A percentile compares a stretch with the other conserved stretches of the same genome.
These are phyloP conservation scores for Hamamelis virginiana DNA, from an alignment of 164 flowering plant species.

Conservation along the genomic window DNA sequence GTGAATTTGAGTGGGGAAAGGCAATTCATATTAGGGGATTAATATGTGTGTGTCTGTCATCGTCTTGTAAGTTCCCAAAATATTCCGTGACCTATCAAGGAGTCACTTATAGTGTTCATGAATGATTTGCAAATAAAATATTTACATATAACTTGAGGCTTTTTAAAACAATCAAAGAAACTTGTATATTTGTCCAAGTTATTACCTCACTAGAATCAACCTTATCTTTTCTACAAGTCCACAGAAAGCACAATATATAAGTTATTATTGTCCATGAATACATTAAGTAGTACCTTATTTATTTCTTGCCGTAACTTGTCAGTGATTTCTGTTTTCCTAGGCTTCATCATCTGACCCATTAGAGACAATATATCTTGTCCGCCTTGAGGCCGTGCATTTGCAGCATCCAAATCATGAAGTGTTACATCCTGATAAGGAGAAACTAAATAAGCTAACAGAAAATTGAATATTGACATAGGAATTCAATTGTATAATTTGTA, in stretches of 20 bases:
- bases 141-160: too few species aligned
- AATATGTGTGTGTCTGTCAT: too few species aligned
- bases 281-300: slow-evolving; percentile 57
- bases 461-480: background rate
- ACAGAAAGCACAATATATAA: background rate
- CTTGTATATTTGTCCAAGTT: too few species aligned
- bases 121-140: too few species aligned
- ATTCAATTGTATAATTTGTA: background rate
- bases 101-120: too few species aligned
- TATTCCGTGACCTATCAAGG: too few species aligned
- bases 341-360: slow-evolving; percentile 92
- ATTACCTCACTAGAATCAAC: too few species aligned
- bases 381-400: slow-evolving; percentile 57
- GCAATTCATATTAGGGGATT: too few species aligned
- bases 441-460: background rate
- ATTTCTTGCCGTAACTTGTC: slow-evolving; percentile 93
- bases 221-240: background rate
- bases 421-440: slow-evolving; percentile 43
- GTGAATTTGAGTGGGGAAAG: background rate
- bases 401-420: slow-evolving; percentile 56
- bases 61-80: too few species aligned
- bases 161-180: too few species aligned
- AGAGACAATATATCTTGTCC: slow-evolving; percentile 49
- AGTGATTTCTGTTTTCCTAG: slow-evolving; percentile 94
- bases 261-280: background rate